phyloP scores from a whole-genome alignment of 345 rosid species.

The Arabidopsis arenosa region DNA sequence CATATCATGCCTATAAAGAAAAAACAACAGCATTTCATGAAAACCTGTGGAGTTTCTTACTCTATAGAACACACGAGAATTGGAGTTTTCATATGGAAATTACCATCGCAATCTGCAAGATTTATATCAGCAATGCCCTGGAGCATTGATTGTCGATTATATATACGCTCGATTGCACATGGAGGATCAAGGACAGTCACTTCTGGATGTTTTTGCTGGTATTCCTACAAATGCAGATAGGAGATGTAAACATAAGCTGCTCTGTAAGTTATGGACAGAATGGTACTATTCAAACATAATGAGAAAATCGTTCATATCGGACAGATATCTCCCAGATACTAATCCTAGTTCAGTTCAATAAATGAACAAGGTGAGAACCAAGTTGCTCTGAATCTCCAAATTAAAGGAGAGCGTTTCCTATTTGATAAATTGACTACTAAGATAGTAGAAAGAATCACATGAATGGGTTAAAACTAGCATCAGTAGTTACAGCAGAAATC shows the following conservation, averaged over 20 bases:
- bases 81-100: conserved; percentile 6
- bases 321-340: not conserved
- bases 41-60: not conserved
- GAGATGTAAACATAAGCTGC: conserved; percentile 9
- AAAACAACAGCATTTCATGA: conserved; percentile 26
- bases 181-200: conserved; percentile 89
- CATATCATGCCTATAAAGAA: conserved; percentile 64
- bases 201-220: conserved; percentile 74
- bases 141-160: conserved; percentile 88
- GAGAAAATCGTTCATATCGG: not conserved
- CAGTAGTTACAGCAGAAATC: not conserved
- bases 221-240: conserved; percentile 62
- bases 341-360: not conserved
- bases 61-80: not conserved
- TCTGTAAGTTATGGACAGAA: not conserved
- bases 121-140: conserved; percentile 76
- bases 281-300: conserved; percentile 7
- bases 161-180: conserved; percentile 66
- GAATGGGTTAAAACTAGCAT: not conserved
- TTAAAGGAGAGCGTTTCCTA: not conserved
- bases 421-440: not conserved
- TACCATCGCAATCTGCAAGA: conserved; percentile 67
- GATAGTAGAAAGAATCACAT: conserved; percentile 1
- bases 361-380: not conserved
- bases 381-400: not conserved